Percentiles rank a stretch among this genome's conserved stretches.
Evolutionary conservation across 108 stramenopile genomes (phyloP).

Genomic region (Skeletonema menzelii): DNA sequence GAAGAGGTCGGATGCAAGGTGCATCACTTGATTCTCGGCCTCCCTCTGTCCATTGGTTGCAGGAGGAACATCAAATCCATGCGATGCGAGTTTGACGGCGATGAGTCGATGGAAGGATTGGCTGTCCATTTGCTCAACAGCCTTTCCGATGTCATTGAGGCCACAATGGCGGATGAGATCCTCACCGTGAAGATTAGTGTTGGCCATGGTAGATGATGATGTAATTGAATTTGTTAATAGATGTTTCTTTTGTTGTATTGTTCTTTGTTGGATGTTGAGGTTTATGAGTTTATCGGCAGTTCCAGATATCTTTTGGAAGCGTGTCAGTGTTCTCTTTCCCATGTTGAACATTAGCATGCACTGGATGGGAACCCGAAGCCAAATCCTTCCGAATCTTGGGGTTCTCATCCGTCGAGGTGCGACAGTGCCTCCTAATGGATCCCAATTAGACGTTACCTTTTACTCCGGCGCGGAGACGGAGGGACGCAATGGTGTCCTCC

Average conservation of each 20-base stretch:
- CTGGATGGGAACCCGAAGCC: too few species aligned
- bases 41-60: conserved; percentile 23
- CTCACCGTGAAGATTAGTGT: conserved; percentile 30
- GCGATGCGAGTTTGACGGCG: conserved; percentile 56
- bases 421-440: background rate
- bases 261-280: background rate
- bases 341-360: background rate
- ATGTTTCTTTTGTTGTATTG: background rate
- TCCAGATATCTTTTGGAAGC: background rate
- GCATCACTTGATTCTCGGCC: conserved; percentile 42
- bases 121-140: conserved; percentile 40
- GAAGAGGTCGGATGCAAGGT: conserved; percentile 61
- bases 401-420: too few species aligned
- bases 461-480: background rate
- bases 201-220: conserved; percentile 19
- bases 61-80: conserved; percentile 50
- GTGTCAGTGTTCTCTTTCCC: background rate
- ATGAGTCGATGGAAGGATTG: conserved; percentile 46
- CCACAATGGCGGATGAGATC: conserved; percentile 58
- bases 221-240: background rate
- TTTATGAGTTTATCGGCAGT: background rate
- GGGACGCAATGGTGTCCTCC: background rate
- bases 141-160: conserved; percentile 46
- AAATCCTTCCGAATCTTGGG: background rate
- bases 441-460: too few species aligned